Evolutionary conservation across 768 basidiomycete species (phyloP).

Genomic region (Roridomyces roridus): DNA sequence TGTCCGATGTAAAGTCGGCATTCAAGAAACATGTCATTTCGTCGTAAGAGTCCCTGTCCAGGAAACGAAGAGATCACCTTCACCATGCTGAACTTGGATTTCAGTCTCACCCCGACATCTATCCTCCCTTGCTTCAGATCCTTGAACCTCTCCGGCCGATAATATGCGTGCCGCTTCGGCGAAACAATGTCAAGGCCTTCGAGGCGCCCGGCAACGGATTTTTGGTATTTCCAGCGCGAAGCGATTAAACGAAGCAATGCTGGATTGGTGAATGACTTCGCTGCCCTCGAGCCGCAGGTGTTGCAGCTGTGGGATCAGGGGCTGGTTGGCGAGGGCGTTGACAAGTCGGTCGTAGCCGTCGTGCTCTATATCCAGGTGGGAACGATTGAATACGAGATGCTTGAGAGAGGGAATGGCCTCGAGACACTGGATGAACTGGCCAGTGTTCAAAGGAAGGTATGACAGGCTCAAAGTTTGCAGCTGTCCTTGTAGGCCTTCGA

Average conservation of each 20-base stretch:
- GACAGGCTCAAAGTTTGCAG: conserved; percentile 39
- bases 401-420: conserved; percentile 33
- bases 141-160: conserved; percentile 26
- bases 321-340: conserved; percentile 21
- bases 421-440: conserved; percentile 39
- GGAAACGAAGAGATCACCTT: conserved; percentile 12
- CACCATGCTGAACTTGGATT: conserved; percentile 16
- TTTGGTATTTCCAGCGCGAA: conserved; percentile 35
- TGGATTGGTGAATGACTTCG: conserved; percentile 35
- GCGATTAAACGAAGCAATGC: conserved; percentile 37
- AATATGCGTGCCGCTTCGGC: conserved; percentile 31
- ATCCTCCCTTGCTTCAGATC: conserved; percentile 34
- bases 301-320: conserved; percentile 32
- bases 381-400: conserved; percentile 41
- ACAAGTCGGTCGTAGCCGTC: conserved; percentile 45
- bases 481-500: conserved; percentile 28
- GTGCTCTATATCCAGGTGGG: conserved; percentile 35
- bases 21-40: conserved; percentile 19
- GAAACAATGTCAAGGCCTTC: conserved; percentile 36
- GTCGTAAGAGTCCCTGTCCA: conserved; percentile 17
- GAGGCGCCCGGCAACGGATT: conserved; percentile 19
- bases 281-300: conserved; percentile 39
- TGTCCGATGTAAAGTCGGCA: conserved; percentile 12
- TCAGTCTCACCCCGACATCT: conserved; percentile 30
- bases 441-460: conserved; percentile 46